Evolutionary conservation across 2,329 filamentous ascomycete species (phyloP).

Genomic region (Lomentospora prolificans): DNA sequence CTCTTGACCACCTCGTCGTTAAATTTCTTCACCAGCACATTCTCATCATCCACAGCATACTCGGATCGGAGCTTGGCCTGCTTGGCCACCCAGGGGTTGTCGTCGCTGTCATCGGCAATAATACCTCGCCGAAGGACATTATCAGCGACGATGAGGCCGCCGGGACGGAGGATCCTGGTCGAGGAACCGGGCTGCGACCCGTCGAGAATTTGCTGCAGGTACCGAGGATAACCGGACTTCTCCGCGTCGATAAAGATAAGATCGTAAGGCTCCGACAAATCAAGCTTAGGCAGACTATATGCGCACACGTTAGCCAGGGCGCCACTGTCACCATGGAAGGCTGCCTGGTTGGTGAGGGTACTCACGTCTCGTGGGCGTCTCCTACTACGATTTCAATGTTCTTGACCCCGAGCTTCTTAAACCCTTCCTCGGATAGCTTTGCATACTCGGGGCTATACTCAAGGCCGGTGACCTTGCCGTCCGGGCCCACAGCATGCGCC

Average conservation of each 20-base stretch:
- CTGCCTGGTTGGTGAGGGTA: slow-evolving; percentile 8
- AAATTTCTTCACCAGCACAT: slow-evolving; percentile 13
- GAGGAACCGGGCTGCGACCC: slow-evolving; percentile 27
- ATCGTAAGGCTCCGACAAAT: slow-evolving; percentile 35
- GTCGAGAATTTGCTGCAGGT: slow-evolving; percentile 34
- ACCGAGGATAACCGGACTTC: slow-evolving; percentile 40
- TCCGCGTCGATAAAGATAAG: slow-evolving; percentile 45
- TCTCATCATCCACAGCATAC: slow-evolving; percentile 14
- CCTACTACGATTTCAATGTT: slow-evolving; percentile 39
- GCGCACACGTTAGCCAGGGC: not conserved
- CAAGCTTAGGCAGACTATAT: slow-evolving; percentile 21
- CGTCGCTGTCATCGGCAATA: slow-evolving; percentile 30
- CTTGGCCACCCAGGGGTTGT: slow-evolving; percentile 20
- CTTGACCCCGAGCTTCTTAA: slow-evolving; percentile 26
- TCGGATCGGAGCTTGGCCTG: slow-evolving; percentile 11
- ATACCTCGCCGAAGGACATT: slow-evolving; percentile 40
- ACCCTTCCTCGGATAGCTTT: slow-evolving; percentile 26
- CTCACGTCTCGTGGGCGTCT: slow-evolving; percentile 35
- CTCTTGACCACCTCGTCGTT: slow-evolving; percentile 15
- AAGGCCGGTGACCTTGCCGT: slow-evolving; percentile 32
- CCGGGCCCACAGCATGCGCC: slow-evolving; percentile 33
- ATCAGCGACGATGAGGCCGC: slow-evolving; percentile 43
- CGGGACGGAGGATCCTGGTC: slow-evolving; percentile 33
- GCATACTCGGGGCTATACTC: slow-evolving; percentile 36
- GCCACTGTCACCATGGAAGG: too few relatives aligned